These are phyloP conservation scores for Nicotiana benthamiana DNA, from an alignment of 257 asterid species.

Conservation along the genomic window DNA sequence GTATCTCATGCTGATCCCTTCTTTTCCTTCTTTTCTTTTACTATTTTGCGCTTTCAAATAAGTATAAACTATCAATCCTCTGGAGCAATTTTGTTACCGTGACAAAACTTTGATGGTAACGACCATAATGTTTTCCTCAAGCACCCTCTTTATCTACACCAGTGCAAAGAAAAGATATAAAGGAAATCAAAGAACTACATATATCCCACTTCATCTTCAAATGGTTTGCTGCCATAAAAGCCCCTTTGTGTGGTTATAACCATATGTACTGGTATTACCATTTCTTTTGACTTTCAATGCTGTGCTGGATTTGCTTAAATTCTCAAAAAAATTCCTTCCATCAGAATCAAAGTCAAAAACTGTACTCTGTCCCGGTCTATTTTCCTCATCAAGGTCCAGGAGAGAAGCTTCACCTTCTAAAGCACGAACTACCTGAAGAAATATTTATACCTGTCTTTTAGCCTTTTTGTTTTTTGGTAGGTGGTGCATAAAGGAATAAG, in stretches of 20 bases:
- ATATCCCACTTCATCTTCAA: neutral
- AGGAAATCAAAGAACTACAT: neutral
- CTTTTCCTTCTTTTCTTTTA: neutral
- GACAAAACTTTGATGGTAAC: neutral
- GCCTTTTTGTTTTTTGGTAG: neutral
- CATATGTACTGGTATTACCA: neutral
- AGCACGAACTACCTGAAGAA: constrained; percentile 19
- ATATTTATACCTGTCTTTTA: neutral
- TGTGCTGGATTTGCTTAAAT: neutral
- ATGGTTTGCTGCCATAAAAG: neutral
- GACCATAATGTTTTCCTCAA: neutral
- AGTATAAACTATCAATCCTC: neutral
- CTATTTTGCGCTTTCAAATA: neutral
- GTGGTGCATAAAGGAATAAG: neutral
- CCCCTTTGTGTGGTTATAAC: neutral
- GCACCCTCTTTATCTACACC: neutral
- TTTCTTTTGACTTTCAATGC: neutral
- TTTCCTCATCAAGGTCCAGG: constrained; percentile 10
- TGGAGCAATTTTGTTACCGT: neutral
- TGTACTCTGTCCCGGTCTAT: constrained; percentile 17
- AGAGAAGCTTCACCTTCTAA: constrained; percentile 13
- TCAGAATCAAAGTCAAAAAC: neutral
- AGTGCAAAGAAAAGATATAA: neutral
- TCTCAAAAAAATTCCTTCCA: neutral
- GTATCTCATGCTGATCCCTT: neutral